phyloP scores from a whole-genome alignment of 306 rosid genomes.

The Citrullus colocynthis region DNA sequence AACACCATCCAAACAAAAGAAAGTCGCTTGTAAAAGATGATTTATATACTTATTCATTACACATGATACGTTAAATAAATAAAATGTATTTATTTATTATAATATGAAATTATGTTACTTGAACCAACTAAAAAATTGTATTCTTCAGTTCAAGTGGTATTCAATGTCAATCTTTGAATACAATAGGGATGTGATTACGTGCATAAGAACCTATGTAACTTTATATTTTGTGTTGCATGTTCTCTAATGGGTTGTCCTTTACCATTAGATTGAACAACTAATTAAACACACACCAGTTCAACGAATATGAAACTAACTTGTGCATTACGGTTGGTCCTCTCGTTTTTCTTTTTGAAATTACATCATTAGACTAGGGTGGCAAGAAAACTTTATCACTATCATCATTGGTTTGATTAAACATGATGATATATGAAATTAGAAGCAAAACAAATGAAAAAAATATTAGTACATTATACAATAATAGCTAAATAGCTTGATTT shows the following conservation, averaged over 20 bases:
- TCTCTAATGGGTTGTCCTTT: neutral
- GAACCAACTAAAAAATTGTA: neutral
- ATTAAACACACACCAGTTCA: neutral
- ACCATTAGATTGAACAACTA: neutral
- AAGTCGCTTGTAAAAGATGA: too few species aligned
- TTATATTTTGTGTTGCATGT: neutral
- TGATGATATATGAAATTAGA: neutral
- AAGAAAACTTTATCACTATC: neutral
- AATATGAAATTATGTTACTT: neutral
- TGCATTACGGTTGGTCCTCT: neutral
- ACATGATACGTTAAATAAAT: too few species aligned
- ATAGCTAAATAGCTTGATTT: neutral
- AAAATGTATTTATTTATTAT: too few species aligned
- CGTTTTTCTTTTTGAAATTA: neutral
- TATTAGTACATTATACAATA: neutral
- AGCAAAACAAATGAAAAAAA: neutral
- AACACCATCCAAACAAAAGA: too few species aligned
- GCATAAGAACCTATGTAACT: neutral
- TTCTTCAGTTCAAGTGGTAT: neutral
- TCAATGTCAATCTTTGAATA: neutral
- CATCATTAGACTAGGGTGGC: neutral
- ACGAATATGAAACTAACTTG: neutral
- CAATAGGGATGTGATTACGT: neutral
- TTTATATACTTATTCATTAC: too few species aligned
- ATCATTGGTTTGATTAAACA: neutral